Base-by-base conservation (phyloP, 768 basidiomycete genomes). In the Collybiopsis confluens region DNA sequence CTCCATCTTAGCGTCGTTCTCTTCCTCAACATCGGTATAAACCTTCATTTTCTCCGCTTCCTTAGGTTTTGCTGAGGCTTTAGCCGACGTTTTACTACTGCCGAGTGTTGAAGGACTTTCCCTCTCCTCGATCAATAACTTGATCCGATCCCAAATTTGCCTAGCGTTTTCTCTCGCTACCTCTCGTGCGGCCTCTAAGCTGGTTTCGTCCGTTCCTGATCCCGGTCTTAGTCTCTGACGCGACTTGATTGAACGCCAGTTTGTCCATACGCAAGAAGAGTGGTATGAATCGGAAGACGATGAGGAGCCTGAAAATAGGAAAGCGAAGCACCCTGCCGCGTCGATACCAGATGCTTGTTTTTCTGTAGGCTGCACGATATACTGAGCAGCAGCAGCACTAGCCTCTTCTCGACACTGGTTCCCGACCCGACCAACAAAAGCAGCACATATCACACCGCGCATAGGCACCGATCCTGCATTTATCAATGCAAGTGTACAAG, bases 361-460 rank as follows among this genome's bases (percentile, higher is more conserved):
- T 16, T 75, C 77, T 8, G 64, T 70, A 1, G 84, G 82, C 62
- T 85, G 83, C 2, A 83, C 67, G 13, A 86, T 62, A 2, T 85
- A 64, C 1, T n/a, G n/a, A n/a, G 57, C 55, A 0, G 70, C 62
- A 3, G 57, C 63, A 5, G 58, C 53, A 16, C 60, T 63, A 2
- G 50, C 35, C n/a, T n/a, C n/a, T n/a, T n/a, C n/a, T n/a, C n/a
- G n/a, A n/a, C n/a, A n/a, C n/a, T n/a, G n/a, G n/a, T n/a, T n/a
- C n/a, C n/a, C n/a, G n/a, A 69, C 45, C 13, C 71, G 70, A 0
- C 80, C 82, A 1, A 87, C 73, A 0, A 85, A 70, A 2, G 86
- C 78, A 3, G 90, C 89, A 49, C 83, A 84, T 0, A 88, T 76
- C n/a, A 86, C 80, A 1, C 88, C 88, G 2, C 77, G 72, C 87